A percentile compares a stretch with the other conserved stretches of the same genome.
Evolutionary conservation across 768 basidiomycete genomes (phyloP).

Genomic region (Sutorius australiensis): DNA sequence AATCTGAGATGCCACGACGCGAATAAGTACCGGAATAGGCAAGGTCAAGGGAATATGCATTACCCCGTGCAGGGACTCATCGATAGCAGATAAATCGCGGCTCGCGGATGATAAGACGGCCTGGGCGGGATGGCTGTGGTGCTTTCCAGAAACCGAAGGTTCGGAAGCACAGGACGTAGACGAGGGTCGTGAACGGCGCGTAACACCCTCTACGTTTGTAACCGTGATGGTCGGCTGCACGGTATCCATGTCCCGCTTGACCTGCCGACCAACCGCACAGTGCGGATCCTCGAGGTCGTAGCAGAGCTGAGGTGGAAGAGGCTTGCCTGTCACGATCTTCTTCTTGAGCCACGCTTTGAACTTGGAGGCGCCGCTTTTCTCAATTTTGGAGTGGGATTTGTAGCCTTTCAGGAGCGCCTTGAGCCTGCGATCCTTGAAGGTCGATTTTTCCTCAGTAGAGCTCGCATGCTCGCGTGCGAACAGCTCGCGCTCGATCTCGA

Average conservation of each 20-base stretch:
- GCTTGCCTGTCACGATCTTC: constrained; percentile 45
- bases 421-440: constrained; percentile 35
- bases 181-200: constrained; percentile 11
- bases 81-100: constrained; percentile 55
- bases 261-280: constrained; percentile 39
- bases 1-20: constrained; percentile 35
- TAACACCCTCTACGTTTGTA: constrained; percentile 23
- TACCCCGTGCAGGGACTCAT: constrained; percentile 52
- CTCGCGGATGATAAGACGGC: constrained; percentile 49
- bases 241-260: constrained; percentile 24
- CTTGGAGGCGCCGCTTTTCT: constrained; percentile 41
- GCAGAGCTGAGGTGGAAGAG: constrained; percentile 36
- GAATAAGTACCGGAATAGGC: constrained; percentile 6
- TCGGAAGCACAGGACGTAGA: constrained; percentile 5
- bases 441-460: constrained; percentile 24
- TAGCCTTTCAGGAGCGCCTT: constrained; percentile 43
- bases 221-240: constrained; percentile 17
- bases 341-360: constrained; percentile 64
- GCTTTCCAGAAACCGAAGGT: constrained; percentile 33
- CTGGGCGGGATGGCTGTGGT: constrained; percentile 38
- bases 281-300: constrained; percentile 38
- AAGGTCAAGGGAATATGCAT: constrained; percentile 23
- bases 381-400: constrained; percentile 33
- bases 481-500: constrained; percentile 35
- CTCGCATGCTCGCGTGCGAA: constrained; percentile 21